These are phyloP conservation scores for Diplodia sapinea DNA, from an alignment of 2,329 filamentous ascomycete species.

Conservation along the genomic window DNA sequence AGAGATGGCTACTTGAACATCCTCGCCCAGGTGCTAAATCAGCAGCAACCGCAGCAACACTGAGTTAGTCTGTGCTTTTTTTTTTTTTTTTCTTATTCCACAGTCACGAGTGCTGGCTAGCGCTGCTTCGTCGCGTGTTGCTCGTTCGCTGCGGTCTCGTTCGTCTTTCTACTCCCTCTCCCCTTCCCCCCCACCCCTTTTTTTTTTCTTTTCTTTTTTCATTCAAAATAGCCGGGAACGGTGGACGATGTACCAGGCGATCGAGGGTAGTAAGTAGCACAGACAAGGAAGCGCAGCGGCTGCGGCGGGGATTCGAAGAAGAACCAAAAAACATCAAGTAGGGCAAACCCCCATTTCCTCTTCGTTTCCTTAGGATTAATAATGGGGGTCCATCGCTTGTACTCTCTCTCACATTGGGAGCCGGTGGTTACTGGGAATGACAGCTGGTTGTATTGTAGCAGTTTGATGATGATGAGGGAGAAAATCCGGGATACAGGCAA, in stretches of 20 bases:
- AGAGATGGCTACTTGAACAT: slow-evolving; percentile 23
- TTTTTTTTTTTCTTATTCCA: background rate
- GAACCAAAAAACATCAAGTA: background rate
- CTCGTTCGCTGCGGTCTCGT: background rate
- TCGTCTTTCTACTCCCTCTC: background rate
- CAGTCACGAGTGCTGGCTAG: background rate
- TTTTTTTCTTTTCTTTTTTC: background rate
- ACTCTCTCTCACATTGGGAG: background rate
- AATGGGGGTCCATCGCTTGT: background rate
- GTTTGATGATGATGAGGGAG: background rate
- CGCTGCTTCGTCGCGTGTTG: background rate
- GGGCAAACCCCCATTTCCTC: background rate
- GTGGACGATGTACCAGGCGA: background rate
- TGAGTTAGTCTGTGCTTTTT: background rate
- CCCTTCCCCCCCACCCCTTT: background rate
- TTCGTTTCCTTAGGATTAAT: background rate
- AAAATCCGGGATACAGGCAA: background rate
- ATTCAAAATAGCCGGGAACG: background rate
- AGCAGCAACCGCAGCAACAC: slow-evolving; percentile 24
- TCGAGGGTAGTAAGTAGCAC: background rate
- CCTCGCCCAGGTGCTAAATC: slow-evolving; percentile 15
- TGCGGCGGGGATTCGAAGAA: background rate
- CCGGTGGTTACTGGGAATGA: background rate
- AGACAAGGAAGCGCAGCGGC: no score
- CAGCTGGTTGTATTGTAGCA: background rate